phyloP scores from a whole-genome alignment of 2,329 filamentous ascomycete species.

The Colletotrichum salicis region DNA sequence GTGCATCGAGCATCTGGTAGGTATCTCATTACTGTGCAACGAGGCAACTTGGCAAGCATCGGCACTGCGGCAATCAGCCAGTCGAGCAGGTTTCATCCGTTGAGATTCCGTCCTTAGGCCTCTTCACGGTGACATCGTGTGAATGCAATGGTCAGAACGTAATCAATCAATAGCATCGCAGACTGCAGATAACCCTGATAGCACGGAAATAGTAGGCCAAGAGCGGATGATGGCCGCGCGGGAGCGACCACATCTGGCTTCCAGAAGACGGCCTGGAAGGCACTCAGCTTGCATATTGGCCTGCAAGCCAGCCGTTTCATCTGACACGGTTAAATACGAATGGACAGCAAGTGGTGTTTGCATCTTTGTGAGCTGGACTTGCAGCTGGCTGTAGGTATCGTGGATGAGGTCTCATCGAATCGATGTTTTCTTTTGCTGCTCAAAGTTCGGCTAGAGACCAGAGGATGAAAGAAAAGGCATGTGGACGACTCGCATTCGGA shows the following conservation, averaged over 20 bases:
- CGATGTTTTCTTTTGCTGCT: not conserved
- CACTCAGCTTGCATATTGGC: not conserved
- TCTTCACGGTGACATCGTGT: slow-evolving; percentile 10
- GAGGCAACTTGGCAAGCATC: not conserved
- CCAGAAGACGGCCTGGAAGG: slow-evolving; percentile 1
- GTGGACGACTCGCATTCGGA: not conserved
- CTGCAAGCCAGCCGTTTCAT: slow-evolving; percentile 10
- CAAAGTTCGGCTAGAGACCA: not conserved
- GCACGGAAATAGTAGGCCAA: not conserved
- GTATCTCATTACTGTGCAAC: not conserved
- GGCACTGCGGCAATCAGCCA: slow-evolving; percentile 1
- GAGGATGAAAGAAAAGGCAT: not conserved
- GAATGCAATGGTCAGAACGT: not conserved
- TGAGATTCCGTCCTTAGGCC: not conserved
- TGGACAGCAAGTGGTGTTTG: not conserved
- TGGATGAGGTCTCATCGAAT: not conserved
- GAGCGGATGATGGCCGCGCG: not conserved
- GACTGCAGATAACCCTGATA: not conserved
- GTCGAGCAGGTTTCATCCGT: slow-evolving; percentile 2
- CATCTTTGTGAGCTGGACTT: not conserved
- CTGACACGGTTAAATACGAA: not conserved
- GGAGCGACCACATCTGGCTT: slow-evolving; percentile 6
- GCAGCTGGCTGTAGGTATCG: not conserved
- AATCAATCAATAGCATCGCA: not conserved
- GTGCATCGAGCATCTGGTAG: not conserved